These are phyloP conservation scores for Lachnellula arida DNA, from an alignment of 2,329 filamentous ascomycete genomes.

Conservation along the genomic window DNA sequence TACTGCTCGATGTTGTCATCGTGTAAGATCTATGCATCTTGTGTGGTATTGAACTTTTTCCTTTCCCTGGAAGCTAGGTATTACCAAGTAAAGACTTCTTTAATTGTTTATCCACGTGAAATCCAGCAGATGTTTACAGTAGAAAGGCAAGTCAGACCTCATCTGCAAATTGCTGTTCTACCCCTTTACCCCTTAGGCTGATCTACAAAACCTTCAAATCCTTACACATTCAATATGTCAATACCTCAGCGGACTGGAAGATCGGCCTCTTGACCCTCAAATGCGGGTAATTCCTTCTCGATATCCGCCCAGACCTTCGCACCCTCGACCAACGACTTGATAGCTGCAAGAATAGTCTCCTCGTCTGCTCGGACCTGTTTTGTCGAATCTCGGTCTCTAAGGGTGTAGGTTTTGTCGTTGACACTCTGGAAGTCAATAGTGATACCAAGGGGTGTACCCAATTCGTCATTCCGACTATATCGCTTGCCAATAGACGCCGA, in stretches of 20 bases:
- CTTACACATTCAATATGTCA: background rate
- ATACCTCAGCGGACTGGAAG: background rate
- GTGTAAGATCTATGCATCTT: background rate
- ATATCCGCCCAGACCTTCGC: constrained; percentile 63
- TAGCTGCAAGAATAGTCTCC: constrained; percentile 72
- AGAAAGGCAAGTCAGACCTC: background rate
- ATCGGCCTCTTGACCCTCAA: constrained; percentile 66
- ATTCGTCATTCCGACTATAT: constrained; percentile 90
- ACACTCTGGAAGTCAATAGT: constrained; percentile 95
- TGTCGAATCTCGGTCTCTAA: constrained; percentile 86
- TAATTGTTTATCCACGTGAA: background rate
- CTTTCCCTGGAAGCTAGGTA: background rate
- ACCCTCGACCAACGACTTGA: constrained; percentile 46
- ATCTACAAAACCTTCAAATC: background rate
- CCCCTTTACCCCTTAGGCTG: background rate
- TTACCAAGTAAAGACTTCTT: background rate
- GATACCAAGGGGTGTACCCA: constrained; percentile 89
- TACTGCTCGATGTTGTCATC: background rate
- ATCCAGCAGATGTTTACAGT: background rate
- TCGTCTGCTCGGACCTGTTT: constrained; percentile 83
- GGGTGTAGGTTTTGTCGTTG: constrained; percentile 79
- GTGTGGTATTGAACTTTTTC: background rate
- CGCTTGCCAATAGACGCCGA: constrained; percentile 91
- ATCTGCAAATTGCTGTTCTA: background rate
- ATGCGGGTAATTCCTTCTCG: constrained; percentile 72